Evolutionary conservation across 1,284 basidiomycete species (phyloP).

Genomic region (Heterobasidion parviporum): DNA sequence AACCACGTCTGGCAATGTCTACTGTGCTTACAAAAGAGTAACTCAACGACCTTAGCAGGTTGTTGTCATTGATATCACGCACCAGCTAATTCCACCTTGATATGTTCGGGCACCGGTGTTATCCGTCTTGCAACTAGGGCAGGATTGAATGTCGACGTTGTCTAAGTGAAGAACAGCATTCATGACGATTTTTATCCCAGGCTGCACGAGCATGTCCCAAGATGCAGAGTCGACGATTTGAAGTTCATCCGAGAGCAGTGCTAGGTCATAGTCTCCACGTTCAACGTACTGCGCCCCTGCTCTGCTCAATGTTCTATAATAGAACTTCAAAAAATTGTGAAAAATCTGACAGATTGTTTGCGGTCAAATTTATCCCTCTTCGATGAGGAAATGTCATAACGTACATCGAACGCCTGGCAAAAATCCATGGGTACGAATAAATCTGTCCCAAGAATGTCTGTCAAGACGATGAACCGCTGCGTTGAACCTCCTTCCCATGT

Average conservation of each 20-base stretch:
- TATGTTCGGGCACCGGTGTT: background rate
- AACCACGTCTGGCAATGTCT: background rate
- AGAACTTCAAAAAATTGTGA: background rate
- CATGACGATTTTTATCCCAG: background rate
- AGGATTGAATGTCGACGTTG: background rate
- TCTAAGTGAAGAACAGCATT: background rate
- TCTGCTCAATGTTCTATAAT: background rate
- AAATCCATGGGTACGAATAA: background rate
- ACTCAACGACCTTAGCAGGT: background rate
- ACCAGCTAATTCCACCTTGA: background rate
- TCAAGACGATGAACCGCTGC: background rate
- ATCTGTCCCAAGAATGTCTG: background rate
- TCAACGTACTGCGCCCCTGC: background rate
- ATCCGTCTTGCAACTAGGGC: background rate
- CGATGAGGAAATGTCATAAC: background rate
- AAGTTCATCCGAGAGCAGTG: background rate
- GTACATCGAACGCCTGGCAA: background rate
- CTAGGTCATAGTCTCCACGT: background rate
- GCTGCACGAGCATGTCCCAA: background rate
- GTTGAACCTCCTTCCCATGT: background rate
- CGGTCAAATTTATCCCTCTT: background rate
- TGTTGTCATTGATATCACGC: background rate
- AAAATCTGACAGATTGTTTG: background rate
- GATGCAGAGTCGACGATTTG: background rate
- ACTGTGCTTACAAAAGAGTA: background rate